Evolutionary conservation across 2,329 filamentous ascomycete genomes (phyloP).

Genomic region (Fusarium sp.): DNA sequence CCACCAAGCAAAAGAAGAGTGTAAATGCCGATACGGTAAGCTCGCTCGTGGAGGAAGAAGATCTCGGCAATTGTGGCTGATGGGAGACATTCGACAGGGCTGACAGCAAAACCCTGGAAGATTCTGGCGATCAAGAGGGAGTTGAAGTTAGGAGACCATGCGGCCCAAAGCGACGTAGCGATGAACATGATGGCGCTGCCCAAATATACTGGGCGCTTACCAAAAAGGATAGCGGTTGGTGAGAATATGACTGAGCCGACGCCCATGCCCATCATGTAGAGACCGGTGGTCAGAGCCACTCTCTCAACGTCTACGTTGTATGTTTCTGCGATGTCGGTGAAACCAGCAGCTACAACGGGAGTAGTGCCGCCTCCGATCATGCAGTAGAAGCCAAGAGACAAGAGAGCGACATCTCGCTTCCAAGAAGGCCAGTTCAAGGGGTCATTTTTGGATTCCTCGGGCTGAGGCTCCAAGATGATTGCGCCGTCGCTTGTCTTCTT

Average conservation of each 20-base stretch:
- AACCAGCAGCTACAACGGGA: constrained; percentile 89
- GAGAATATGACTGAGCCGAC: constrained; percentile 86
- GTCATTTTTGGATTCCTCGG: constrained; percentile 90
- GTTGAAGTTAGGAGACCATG: constrained; percentile 81
- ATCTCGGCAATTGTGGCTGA: constrained; percentile 97
- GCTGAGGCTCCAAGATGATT: constrained; percentile 91
- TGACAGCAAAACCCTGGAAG: constrained; percentile 88
- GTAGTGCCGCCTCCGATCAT: constrained; percentile 95
- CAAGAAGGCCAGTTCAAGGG: constrained; percentile 91
- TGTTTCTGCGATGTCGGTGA: constrained; percentile 79
- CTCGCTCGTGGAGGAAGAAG: constrained; percentile 93
- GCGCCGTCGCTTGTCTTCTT: constrained; percentile 86
- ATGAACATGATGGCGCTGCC: constrained; percentile 82
- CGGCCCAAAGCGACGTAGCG: constrained; percentile 84
- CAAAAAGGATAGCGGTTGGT: constrained; percentile 90
- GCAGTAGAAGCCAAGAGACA: constrained; percentile 91
- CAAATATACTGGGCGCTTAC: constrained; percentile 92
- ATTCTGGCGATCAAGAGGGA: constrained; percentile 86
- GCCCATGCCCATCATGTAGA: constrained; percentile 95
- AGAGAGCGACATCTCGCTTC: constrained; percentile 81
- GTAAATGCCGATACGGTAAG: constrained; percentile 93
- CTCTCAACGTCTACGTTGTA: constrained; percentile 75
- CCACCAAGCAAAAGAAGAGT: constrained; percentile 88
- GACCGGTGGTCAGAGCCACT: constrained; percentile 87
- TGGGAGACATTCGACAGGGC: constrained; percentile 90